These are phyloP conservation scores for Candolleomyces efflorescens DNA, from an alignment of 768 basidiomycete species.

Conservation along the genomic window DNA sequence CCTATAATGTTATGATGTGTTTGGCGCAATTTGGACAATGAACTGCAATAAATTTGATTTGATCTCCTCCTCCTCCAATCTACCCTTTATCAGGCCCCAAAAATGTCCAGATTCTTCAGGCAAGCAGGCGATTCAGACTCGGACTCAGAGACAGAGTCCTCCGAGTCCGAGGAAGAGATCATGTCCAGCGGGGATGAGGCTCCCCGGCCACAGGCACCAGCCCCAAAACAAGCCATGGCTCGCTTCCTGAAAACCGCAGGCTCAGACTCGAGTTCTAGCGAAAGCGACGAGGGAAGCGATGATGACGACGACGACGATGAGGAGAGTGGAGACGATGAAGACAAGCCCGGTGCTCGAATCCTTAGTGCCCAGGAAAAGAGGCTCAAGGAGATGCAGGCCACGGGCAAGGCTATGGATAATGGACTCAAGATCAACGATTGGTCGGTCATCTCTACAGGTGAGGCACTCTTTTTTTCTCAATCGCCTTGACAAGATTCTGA, in stretches of 20 bases:
- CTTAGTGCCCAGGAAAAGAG: conserved; percentile 91
- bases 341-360: conserved; percentile 64
- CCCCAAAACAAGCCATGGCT: conserved; percentile 64
- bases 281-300: conserved; percentile 53
- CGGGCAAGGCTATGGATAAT: conserved; percentile 90
- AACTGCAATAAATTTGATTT: conserved; percentile 8
- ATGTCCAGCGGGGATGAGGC: conserved; percentile 69
- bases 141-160: conserved; percentile 47
- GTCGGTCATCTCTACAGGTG: conserved; percentile 87
- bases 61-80: too few relatives aligned
- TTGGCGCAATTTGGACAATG: background rate
- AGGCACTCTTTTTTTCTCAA: conserved; percentile 17
- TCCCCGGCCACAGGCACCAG: conserved; percentile 36
- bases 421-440: conserved; percentile 96
- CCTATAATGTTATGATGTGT: background rate
- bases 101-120: conserved; percentile 86
- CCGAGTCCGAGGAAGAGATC: conserved; percentile 75
- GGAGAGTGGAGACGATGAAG: conserved; percentile 63
- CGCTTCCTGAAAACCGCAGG: conserved; percentile 69
- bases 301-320: conserved; percentile 40
- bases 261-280: conserved; percentile 56
- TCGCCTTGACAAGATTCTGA: conserved; percentile 1
- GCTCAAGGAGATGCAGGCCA: conserved; percentile 91
- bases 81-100: conserved; percentile 1
- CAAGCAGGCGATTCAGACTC: conserved; percentile 80